Percentiles rank a stretch among this genome's conserved stretches.
Evolutionary conservation across 768 basidiomycete genomes (phyloP).

Genomic region (Leccinum aurantiacum): DNA sequence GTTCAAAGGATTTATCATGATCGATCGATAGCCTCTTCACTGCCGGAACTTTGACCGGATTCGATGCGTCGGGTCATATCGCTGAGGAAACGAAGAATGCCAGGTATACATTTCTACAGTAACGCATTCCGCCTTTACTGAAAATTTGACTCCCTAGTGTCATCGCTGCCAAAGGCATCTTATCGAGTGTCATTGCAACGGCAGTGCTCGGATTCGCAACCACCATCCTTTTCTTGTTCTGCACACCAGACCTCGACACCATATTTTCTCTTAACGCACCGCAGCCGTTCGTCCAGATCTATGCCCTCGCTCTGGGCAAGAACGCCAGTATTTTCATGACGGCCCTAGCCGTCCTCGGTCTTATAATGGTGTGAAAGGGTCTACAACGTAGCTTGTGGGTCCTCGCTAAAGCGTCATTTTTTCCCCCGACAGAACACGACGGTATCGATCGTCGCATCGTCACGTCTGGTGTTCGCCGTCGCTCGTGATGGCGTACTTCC

Average conservation of each 20-base stretch:
- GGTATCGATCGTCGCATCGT: constrained; percentile 84
- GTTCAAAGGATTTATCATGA: not conserved
- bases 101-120: constrained; percentile 36
- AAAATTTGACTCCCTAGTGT: constrained; percentile 43
- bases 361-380: constrained; percentile 63
- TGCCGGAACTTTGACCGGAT: constrained; percentile 85
- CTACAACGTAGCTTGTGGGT: not conserved
- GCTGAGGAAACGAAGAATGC: constrained; percentile 89
- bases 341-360: constrained; percentile 75
- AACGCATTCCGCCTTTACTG: not conserved
- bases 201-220: constrained; percentile 78
- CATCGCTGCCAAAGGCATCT: constrained; percentile 78
- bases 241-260: constrained; percentile 73
- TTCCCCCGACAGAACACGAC: constrained; percentile 65
- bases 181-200: constrained; percentile 74
- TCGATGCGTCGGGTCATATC: constrained; percentile 86
- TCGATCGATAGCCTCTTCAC: constrained; percentile 79
- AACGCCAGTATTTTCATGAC: constrained; percentile 87
- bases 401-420: not conserved
- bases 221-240: constrained; percentile 81
- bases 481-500: constrained; percentile 94
- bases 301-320: constrained; percentile 78
- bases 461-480: constrained; percentile 86
- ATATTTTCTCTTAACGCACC: constrained; percentile 78
- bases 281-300: constrained; percentile 90